Evolutionary conservation across 1,284 basidiomycete species (phyloP).

Genomic region (Pseudozyma hubeiensis): DNA sequence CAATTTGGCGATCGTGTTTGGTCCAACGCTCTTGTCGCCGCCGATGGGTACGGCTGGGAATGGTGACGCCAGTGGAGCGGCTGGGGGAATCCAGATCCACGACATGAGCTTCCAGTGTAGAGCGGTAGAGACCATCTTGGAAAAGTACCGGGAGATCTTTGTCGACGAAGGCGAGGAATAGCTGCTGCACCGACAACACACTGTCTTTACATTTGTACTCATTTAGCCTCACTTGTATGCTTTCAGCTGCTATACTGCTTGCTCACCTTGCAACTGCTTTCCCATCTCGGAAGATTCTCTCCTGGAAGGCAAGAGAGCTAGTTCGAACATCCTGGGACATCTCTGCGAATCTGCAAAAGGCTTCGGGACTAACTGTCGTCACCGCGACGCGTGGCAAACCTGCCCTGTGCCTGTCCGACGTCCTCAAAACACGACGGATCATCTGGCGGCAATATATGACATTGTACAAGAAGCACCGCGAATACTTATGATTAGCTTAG

Average conservation of each 20-base stretch:
- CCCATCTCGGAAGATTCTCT: too few species aligned
- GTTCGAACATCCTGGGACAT: too few species aligned
- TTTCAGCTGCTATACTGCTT: background rate
- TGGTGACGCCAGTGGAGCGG: background rate
- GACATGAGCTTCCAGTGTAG: constrained; percentile 67
- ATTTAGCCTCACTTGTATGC: too few species aligned
- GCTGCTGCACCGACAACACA: background rate
- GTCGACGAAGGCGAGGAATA: constrained; percentile 59
- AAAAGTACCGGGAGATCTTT: constrained; percentile 65
- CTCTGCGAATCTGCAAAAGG: too few species aligned
- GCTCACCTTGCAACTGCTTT: too few species aligned
- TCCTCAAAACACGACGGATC: too few species aligned
- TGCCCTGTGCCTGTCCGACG: background rate
- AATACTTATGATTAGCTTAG: background rate
- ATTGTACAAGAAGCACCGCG: constrained; percentile 1
- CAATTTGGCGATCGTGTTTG: constrained; percentile 96
- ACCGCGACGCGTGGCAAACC: background rate
- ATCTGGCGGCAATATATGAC: background rate
- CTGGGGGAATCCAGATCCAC: constrained; percentile 53
- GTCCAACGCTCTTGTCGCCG: constrained; percentile 79
- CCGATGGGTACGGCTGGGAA: constrained; percentile 39
- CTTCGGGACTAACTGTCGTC: background rate
- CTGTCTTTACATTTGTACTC: background rate
- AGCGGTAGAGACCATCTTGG: constrained; percentile 66
- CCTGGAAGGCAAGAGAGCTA: too few species aligned